Conservation (phyloP, 2,329 filamentous ascomycete species). For the Karstenula rhodostoma region DNA sequence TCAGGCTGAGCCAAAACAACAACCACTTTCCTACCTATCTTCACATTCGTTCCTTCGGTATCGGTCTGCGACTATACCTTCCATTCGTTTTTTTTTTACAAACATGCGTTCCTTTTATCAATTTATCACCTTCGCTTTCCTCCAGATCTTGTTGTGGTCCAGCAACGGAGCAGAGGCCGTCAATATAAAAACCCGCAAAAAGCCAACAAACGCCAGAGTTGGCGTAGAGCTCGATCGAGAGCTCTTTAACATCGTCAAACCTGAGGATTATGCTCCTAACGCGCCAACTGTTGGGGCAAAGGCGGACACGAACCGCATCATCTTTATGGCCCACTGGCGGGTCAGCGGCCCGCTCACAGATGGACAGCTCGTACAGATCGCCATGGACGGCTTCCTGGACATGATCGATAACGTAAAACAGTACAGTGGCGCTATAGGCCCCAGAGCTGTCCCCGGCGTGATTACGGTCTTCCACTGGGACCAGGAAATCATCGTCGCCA, state of each 20-base stretch:
- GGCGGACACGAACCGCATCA: neutral
- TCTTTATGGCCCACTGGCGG: constrained; percentile 6
- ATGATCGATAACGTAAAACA: neutral
- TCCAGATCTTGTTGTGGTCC: constrained; percentile 11
- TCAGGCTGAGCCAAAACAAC: neutral
- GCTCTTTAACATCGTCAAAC: neutral
- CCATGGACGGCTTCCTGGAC: constrained; percentile 9
- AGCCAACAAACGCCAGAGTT: neutral
- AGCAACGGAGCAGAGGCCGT: neutral
- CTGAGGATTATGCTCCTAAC: neutral
- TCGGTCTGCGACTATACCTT: neutral
- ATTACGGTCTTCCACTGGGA: constrained; percentile 6
- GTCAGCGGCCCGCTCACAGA: neutral
- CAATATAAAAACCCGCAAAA: neutral
- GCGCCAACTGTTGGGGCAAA: neutral
- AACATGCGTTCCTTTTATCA: constrained; percentile 3
- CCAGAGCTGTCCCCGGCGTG: constrained; percentile 1
- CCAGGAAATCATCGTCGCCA: constrained; percentile 5
- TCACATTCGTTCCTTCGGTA: neutral
- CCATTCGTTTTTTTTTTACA: neutral
- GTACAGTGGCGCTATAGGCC: neutral
- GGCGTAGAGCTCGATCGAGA: constrained; percentile 7
- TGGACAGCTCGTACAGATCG: constrained; percentile 2
- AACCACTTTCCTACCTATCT: neutral
- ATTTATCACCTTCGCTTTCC: neutral